Evolutionary conservation across 2,329 filamentous ascomycete genomes (phyloP).

Genomic region (Penicillium carneum): DNA sequence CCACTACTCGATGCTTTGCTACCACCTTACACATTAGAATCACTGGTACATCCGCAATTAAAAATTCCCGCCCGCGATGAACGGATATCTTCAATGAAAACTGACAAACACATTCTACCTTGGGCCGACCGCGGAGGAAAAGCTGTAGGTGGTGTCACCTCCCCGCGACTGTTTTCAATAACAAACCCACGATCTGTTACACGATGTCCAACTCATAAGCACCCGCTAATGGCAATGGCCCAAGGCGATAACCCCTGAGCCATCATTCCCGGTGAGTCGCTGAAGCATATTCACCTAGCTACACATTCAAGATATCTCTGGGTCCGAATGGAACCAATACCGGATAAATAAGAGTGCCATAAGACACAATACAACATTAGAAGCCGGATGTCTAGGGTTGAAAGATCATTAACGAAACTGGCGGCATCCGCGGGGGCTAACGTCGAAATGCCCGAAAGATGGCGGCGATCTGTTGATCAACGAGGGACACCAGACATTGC

Average conservation of each 20-base stretch:
- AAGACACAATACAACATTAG: background rate
- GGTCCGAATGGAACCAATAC: slow-evolving; percentile 5
- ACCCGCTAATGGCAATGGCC: slow-evolving; percentile 20
- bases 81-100: slow-evolving; percentile 28
- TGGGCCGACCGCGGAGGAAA: slow-evolving; percentile 23
- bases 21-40: slow-evolving; percentile 4
- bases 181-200: slow-evolving; percentile 20
- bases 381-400: background rate
- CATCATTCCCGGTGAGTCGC: slow-evolving; percentile 5
- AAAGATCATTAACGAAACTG: background rate
- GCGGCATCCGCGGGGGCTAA: slow-evolving; percentile 9
- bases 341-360: slow-evolving; percentile 22
- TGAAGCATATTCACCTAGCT: slow-evolving; percentile 4
- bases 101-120: slow-evolving; percentile 25
- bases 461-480: background rate
- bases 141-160: slow-evolving; percentile 19
- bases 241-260: slow-evolving; percentile 13
- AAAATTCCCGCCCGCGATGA: slow-evolving; percentile 25
- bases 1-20: background rate
- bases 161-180: slow-evolving; percentile 12
- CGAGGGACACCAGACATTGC: background rate
- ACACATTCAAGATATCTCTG: slow-evolving; percentile 9
- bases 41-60: slow-evolving; percentile 3
- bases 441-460: background rate
- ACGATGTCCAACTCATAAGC: slow-evolving; percentile 23